Percentiles rank a stretch among this genome's conserved stretches.
Evolutionary conservation across 2,329 filamentous ascomycete species (phyloP).

Genomic region (Colletotrichum costaricense): DNA sequence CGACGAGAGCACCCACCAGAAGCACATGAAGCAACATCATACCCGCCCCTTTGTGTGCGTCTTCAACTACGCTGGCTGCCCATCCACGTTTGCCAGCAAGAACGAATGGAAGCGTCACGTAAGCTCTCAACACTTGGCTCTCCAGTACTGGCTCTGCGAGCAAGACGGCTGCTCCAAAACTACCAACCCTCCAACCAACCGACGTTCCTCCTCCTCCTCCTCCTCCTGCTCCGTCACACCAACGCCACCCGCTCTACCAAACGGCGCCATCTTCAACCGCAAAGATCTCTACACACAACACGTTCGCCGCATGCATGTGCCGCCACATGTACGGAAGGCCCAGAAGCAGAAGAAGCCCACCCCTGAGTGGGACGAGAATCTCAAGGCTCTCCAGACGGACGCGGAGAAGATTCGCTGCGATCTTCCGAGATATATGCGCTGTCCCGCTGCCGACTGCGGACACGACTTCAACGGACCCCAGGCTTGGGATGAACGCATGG

Average conservation of each 20-base stretch:
- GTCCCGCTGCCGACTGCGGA: conserved; percentile 72
- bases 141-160: conserved; percentile 81
- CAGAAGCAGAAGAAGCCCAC: conserved; percentile 48
- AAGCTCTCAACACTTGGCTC: conserved; percentile 80
- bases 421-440: conserved; percentile 70
- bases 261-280: conserved; percentile 82
- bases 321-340: conserved; percentile 54
- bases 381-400: conserved; percentile 66
- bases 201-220: conserved; percentile 19
- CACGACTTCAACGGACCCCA: conserved; percentile 68
- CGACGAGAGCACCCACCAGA: conserved; percentile 56
- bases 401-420: conserved; percentile 72
- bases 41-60: conserved; percentile 79
- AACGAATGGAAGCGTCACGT: conserved; percentile 98
- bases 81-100: conserved; percentile 79
- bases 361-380: conserved; percentile 61
- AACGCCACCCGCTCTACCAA: conserved; percentile 50
- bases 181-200: conserved; percentile 37
- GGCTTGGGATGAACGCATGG: conserved; percentile 86
- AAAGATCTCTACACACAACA: conserved; percentile 95
- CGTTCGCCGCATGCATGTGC: conserved; percentile 84
- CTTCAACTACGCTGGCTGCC: conserved; percentile 82
- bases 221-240: neutral
- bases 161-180: conserved; percentile 64
- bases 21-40: conserved; percentile 64